A percentile compares a stretch with the other conserved stretches of the same genome.
Conservation (phyloP, 148 eudicot species). For the Rheum nobile region DNA sequence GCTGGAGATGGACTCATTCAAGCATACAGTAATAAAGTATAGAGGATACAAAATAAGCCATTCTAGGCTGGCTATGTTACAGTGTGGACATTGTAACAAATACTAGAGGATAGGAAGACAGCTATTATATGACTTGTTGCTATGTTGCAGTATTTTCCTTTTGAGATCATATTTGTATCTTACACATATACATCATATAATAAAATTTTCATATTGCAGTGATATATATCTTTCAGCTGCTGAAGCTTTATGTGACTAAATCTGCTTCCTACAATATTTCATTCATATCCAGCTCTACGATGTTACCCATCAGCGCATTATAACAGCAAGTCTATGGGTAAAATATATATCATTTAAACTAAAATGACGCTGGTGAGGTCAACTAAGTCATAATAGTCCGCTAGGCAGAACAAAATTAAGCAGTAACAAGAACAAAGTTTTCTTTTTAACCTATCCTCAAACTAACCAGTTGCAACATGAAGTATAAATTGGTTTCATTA, state of each 20-base stretch:
- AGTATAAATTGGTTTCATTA: background rate
- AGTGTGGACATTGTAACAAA: background rate
- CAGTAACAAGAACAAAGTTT: background rate
- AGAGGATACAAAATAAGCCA: background rate
- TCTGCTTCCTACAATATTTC: background rate
- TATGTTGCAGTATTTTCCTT: background rate
- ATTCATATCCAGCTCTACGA: background rate
- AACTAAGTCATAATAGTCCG: background rate
- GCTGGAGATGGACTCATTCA: background rate
- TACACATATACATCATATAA: background rate
- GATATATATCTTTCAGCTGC: background rate
- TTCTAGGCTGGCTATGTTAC: background rate
- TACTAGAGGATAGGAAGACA: background rate
- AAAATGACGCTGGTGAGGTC: background rate
- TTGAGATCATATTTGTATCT: background rate
- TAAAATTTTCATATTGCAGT: background rate
- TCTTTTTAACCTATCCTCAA: background rate
- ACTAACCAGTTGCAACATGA: background rate
- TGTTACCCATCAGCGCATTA: background rate
- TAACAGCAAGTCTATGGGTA: background rate
- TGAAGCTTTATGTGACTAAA: background rate
- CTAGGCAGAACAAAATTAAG: background rate
- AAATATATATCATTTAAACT: background rate
- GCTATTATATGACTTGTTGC: background rate
- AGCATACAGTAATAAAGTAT: background rate